Conservation (phyloP, 2,329 filamentous ascomycete genomes). For the Colletotrichum abscissum region DNA sequence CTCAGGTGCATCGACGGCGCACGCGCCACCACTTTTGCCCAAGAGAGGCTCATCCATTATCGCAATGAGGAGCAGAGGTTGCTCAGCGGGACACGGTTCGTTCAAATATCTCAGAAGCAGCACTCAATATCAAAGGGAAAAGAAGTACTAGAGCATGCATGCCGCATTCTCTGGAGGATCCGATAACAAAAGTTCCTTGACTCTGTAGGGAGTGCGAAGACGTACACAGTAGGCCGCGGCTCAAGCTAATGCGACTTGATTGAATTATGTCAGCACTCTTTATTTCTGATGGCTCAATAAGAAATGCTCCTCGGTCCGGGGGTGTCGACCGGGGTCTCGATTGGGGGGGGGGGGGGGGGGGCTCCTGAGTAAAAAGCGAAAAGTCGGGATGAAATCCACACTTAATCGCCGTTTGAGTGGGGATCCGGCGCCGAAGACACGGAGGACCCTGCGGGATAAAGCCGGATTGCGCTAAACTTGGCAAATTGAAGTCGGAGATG, state of each 20-base stretch:
- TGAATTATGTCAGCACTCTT: conserved; percentile 14
- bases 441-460: neutral
- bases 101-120: no score
- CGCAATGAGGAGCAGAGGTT: no score
- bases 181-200: neutral
- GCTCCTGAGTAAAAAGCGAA: neutral
- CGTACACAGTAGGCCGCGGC: no score
- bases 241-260: neutral
- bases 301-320: neutral
- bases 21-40: no score
- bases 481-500: neutral
- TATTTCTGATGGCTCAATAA: neutral
- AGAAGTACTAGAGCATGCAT: no score
- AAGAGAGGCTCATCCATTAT: no score
- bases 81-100: no score
- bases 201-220: neutral
- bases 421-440: conserved; percentile 11
- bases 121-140: no score
- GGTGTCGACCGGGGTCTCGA: conserved; percentile 1
- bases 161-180: neutral
- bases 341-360: conserved; percentile 2
- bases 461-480: neutral
- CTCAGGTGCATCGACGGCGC: no score
- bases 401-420: neutral
- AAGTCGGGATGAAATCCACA: conserved; percentile 18